Percentiles rank a stretch among this genome's conserved stretches.
Evolutionary conservation across 116 monocot species (phyloP).

Genomic region (Posidonia oceanica): DNA sequence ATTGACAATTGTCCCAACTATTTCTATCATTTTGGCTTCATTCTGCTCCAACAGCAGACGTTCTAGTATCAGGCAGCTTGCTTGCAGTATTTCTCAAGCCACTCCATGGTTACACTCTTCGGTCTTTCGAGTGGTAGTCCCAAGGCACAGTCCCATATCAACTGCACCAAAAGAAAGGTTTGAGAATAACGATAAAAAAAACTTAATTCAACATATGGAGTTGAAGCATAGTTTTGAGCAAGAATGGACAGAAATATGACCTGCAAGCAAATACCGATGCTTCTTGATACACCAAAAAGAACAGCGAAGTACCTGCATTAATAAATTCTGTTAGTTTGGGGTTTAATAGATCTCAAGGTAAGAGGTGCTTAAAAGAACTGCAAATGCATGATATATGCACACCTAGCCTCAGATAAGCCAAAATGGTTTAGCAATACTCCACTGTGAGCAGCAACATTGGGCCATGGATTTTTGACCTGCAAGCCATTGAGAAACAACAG

Average conservation of each 20-base stretch:
- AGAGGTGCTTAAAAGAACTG: too few relatives aligned
- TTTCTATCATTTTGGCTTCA: neutral
- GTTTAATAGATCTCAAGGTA: too few relatives aligned
- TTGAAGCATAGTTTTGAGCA: neutral
- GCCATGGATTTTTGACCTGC: slow-evolving; percentile 99
- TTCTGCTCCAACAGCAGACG: neutral
- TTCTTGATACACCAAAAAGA: slow-evolving; percentile 90
- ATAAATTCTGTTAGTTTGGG: neutral
- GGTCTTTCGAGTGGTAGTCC: too few relatives aligned
- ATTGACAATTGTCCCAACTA: neutral
- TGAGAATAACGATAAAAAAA: neutral
- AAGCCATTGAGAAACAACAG: neutral
- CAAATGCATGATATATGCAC: neutral
- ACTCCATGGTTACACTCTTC: too few relatives aligned
- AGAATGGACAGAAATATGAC: slow-evolving; percentile 11
- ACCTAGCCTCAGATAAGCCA: slow-evolving; percentile 85
- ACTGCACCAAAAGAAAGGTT: slow-evolving; percentile 27
- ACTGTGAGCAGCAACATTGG: slow-evolving; percentile 98
- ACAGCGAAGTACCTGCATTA: slow-evolving; percentile 85
- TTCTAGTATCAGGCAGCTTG: slow-evolving; percentile 6
- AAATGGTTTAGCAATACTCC: slow-evolving; percentile 86
- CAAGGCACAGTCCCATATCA: slow-evolving; percentile 97
- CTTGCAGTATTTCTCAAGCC: too few relatives aligned
- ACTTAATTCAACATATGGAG: neutral
- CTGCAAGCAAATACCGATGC: slow-evolving; percentile 94